Conservation (phyloP, 139 green algal genomes). For the Chlorella ohadii region DNA sequence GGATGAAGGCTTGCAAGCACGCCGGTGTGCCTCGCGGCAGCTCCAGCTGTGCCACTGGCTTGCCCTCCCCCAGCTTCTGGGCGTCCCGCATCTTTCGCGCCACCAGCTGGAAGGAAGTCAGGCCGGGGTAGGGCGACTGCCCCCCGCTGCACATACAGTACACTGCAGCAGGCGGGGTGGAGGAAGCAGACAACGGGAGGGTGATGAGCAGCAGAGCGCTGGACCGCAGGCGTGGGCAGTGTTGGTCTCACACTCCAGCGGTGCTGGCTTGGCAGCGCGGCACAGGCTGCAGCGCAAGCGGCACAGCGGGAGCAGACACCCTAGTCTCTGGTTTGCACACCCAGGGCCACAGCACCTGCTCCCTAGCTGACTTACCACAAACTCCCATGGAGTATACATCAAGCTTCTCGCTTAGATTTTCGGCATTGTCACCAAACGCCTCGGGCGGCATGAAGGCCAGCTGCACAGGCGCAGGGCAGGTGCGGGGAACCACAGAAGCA, state of each 20-base stretch:
- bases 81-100: not conserved
- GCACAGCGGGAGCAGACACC: no score
- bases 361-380: no score
- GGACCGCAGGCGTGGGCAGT: no score
- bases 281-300: no score
- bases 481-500: no score
- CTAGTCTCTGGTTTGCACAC: no score
- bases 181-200: no score
- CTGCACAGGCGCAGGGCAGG: no score
- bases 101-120: not conserved
- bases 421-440: not conserved
- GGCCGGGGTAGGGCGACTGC: not conserved
- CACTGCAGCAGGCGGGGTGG: not conserved
- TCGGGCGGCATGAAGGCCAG: constrained; percentile 2
- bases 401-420: not conserved
- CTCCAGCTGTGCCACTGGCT: not conserved
- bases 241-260: no score
- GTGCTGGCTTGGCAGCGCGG: no score
- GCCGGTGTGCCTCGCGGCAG: not conserved
- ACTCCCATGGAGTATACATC: not conserved
- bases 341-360: no score
- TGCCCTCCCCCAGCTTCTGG: not conserved
- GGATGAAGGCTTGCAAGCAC: not conserved
- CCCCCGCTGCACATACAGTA: not conserved
- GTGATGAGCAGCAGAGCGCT: no score